Percentiles rank a stretch among this genome's conserved stretches.
phyloP scores from a whole-genome alignment of 495 filamentous ascomycete genomes.

The Aspergillus leporis region DNA sequence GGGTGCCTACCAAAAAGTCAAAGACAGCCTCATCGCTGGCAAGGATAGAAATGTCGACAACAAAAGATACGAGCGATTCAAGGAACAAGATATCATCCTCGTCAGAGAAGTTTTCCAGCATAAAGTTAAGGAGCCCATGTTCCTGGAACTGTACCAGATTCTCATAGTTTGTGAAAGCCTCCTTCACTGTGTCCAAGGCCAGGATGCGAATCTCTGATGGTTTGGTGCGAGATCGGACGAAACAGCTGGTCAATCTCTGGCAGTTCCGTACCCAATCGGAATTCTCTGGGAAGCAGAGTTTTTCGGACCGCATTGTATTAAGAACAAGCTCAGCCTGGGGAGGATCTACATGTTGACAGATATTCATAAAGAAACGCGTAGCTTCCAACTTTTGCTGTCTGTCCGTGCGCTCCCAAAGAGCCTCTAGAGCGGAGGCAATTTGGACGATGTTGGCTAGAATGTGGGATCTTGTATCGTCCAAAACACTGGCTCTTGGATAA shows the following conservation, averaged over 20 bases:
- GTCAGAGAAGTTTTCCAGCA: slow-evolving; percentile 45
- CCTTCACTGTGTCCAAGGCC: slow-evolving; percentile 66
- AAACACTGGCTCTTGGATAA: slow-evolving; percentile 23
- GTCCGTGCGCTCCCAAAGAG: slow-evolving; percentile 44
- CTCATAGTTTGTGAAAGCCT: slow-evolving; percentile 58
- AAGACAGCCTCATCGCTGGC: slow-evolving; percentile 34
- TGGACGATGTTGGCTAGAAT: slow-evolving; percentile 42
- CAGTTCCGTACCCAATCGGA: slow-evolving; percentile 65
- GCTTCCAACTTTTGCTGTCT: slow-evolving; percentile 39
- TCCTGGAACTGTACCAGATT: slow-evolving; percentile 35
- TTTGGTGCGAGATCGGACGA: slow-evolving; percentile 65
- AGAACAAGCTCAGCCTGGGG: slow-evolving; percentile 47
- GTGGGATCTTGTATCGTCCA: slow-evolving; percentile 40
- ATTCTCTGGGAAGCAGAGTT: slow-evolving; percentile 72
- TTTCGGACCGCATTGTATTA: slow-evolving; percentile 35
- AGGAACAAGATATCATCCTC: slow-evolving; percentile 52
- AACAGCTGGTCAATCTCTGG: slow-evolving; percentile 58
- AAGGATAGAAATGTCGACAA: slow-evolving; percentile 37
- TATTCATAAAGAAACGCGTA: slow-evolving; percentile 39
- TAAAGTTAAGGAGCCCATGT: slow-evolving; percentile 38
- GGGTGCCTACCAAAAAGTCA: slow-evolving; percentile 34
- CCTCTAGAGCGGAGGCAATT: slow-evolving; percentile 40
- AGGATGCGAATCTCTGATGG: slow-evolving; percentile 65
- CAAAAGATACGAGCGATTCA: slow-evolving; percentile 48
- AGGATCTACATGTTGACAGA: slow-evolving; percentile 41